Conservation (phyloP, 176 grass and related monocot genomes). For the Cymbopogon citratus region DNA sequence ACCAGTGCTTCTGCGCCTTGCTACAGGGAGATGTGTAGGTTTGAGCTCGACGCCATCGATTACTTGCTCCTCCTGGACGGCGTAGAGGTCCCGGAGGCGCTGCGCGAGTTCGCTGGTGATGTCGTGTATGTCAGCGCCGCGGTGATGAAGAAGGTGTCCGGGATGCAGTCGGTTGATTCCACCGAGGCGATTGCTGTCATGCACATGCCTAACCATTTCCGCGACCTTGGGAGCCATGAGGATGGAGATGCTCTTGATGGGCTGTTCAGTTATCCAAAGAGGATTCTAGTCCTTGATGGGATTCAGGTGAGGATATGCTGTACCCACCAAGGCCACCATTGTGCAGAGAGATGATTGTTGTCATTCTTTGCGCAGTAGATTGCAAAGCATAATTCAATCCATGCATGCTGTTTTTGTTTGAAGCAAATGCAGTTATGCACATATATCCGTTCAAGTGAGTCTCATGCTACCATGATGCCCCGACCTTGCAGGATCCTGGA, state of each 20-base stretch:
- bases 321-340: background rate
- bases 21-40: conserved; percentile 62
- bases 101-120: conserved; percentile 24
- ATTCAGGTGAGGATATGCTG: conserved; percentile 57
- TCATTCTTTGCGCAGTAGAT: background rate
- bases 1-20: background rate
- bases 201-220: conserved; percentile 65
- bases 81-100: conserved; percentile 24
- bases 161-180: conserved; percentile 77
- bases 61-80: conserved; percentile 66
- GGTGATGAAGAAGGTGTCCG: conserved; percentile 89
- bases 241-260: conserved; percentile 24
- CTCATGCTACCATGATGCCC: background rate
- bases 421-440: background rate
- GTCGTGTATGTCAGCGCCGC: conserved; percentile 48
- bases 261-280: conserved; percentile 44
- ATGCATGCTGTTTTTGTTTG: background rate
- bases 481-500: conserved; percentile 67
- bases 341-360: background rate
- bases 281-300: conserved; percentile 85
- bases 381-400: background rate
- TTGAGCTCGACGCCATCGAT: conserved; percentile 40
- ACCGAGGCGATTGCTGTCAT: conserved; percentile 77
- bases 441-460: background rate
- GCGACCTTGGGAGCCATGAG: conserved; percentile 25